Evolutionary conservation across 441 rosid genomes (phyloP).

Genomic region (Pelargonium australe): DNA sequence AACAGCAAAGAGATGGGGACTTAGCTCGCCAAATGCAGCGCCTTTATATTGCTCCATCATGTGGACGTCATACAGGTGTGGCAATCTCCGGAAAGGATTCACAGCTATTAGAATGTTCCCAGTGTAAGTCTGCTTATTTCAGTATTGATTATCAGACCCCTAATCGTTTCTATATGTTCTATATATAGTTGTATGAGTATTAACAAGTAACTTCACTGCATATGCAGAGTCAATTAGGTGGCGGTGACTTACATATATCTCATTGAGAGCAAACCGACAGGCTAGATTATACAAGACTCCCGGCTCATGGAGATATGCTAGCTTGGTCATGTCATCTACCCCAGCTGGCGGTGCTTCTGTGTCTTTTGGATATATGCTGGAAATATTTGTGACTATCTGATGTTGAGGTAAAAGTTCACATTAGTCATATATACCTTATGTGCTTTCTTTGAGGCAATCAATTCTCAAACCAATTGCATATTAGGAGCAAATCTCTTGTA

Average conservation of each 20-base stretch:
- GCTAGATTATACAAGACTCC: conserved; percentile 94
- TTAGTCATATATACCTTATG: neutral
- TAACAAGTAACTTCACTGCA: conserved; percentile 9
- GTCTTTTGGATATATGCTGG: conserved; percentile 85
- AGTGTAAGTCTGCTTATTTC: conserved; percentile 76
- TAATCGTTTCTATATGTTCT: conserved; percentile 6
- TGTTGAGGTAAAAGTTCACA: conserved; percentile 16
- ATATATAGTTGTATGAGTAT: conserved; percentile 8
- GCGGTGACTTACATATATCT: conserved; percentile 69
- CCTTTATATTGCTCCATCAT: conserved; percentile 99
- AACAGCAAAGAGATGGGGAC: conserved; percentile 97
- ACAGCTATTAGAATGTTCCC: conserved; percentile 98
- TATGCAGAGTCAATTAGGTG: conserved; percentile 1
- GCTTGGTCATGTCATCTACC: conserved; percentile 99
- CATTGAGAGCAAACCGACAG: conserved; percentile 88
- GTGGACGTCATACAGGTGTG: conserved; percentile 94
- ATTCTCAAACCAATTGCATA: neutral
- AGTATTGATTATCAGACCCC: conserved; percentile 10
- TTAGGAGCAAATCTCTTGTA: neutral
- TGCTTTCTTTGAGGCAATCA: neutral
- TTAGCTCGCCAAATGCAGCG: conserved; percentile 94
- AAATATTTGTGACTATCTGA: conserved; percentile 77
- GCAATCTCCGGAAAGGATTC: conserved; percentile 96
- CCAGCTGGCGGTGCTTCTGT: conserved; percentile 98
- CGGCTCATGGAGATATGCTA: conserved; percentile 95